Evolutionary conservation across 345 rosid species (phyloP), one percentile per base, ranked within the genome.

Genomic region (Eucalyptus sideroxylon): DNA sequence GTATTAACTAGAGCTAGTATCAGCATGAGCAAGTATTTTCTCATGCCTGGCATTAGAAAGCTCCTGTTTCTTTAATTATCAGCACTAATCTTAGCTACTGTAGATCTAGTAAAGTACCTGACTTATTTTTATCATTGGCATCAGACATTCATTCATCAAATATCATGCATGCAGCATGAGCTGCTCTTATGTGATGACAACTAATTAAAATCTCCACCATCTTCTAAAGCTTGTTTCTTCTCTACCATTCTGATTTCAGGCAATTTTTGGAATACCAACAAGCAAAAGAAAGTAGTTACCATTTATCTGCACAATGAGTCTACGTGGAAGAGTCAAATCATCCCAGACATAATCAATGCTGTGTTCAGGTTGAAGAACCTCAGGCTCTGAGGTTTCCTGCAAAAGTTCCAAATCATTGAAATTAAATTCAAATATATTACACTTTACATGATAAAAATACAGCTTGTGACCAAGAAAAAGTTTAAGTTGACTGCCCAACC

Each of bases 301-400:
- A 92, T 90, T 94, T 89, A 97, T 92, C 62, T 96, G 88, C 89
- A 97, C 94, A 90, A 97, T 92, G 90, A 97, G 93, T 92, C 94
- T 97, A 92, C 91, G 99, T 26, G 99, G 98, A 94, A 94, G 98
- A 86, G 96, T 95, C 92, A 92, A 89, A 96, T 96, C 98, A 93
- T 96, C 99, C 99, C 99, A 97, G 89, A 94, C 98, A 92, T 96
- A 97, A 91, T 93, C 95, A 91, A 91, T 92, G 91, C 93, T 90
- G 92, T 91, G 88, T 88, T 92, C 95, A 90, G 99, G 94, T 91
- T 93, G 96, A 91, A 97, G 99, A 92, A 96, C 92, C 94, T 96
- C 99, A 49, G 86, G 89, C 93, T 94, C 96, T 87, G 95, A 92
- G 88, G 99, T 95, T 93, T 95, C 97, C 99, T 97, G 94, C 82